phyloP scores from a whole-genome alignment of 108 stramenopile genomes.

The Tribonema minus region DNA sequence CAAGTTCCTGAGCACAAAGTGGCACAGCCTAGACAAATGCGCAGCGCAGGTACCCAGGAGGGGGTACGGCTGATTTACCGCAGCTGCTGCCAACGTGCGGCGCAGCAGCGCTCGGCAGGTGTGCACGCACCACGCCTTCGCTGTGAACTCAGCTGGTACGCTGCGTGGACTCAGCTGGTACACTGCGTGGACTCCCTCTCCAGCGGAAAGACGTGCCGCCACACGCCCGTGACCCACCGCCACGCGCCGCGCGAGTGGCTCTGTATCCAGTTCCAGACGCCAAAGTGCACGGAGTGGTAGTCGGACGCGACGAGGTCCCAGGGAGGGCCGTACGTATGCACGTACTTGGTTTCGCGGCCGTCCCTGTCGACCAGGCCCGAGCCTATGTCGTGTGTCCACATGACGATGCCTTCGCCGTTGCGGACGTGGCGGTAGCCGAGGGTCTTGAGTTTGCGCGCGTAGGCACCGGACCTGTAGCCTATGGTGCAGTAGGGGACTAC shows the following conservation, averaged over 20 bases:
- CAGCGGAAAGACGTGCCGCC: too few relatives aligned
- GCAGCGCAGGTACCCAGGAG: too few relatives aligned
- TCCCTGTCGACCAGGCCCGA: neutral
- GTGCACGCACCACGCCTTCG: too few relatives aligned
- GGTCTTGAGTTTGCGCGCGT: constrained; percentile 27
- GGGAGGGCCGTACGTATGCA: neutral
- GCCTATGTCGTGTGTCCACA: constrained; percentile 39
- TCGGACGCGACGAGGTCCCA: neutral
- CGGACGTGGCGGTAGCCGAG: constrained; percentile 25
- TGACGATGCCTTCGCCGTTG: constrained; percentile 26
- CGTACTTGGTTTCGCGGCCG: neutral
- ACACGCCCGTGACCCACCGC: neutral
- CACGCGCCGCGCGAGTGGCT: neutral
- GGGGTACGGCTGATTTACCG: too few relatives aligned
- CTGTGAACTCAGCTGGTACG: too few relatives aligned
- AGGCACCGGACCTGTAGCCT: constrained; percentile 26
- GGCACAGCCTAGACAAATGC: too few relatives aligned
- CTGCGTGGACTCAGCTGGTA: too few relatives aligned
- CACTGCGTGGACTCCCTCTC: too few relatives aligned
- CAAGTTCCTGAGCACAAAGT: too few relatives aligned
- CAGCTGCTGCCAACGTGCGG: too few relatives aligned
- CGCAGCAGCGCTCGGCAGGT: too few relatives aligned
- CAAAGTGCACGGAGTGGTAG: neutral
- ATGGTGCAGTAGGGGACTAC: constrained; percentile 40
- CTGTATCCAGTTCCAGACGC: neutral